Evolutionary conservation across 257 asterid species (phyloP), one percentile per base, ranked within the genome.

Genomic region (Rhazya stricta): DNA sequence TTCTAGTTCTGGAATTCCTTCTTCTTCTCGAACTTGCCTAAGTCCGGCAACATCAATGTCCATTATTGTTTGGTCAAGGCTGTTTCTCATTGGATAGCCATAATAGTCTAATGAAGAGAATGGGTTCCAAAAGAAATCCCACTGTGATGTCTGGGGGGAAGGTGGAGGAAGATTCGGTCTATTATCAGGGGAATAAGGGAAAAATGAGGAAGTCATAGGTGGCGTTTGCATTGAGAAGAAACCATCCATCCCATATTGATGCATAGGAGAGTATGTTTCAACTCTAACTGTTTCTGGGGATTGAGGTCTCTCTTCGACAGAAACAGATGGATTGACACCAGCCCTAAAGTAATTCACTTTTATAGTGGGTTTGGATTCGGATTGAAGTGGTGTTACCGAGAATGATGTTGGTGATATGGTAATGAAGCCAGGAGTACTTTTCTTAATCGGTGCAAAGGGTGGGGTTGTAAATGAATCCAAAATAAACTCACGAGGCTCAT

Each of bases 41-140:
- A 89, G 82, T 72, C 93, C 96, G 41, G 78, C 91, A 79, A 76
- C 77, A 77, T 91, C 98, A 75, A 89, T 91, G 27, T 88, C 91
- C 67, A 88, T 62, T 82, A 79, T 83, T 16, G 79, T 77, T 30
- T 75, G 92, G 62, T 88, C 96, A 60, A 83, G 74, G 65, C 84
- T 80, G 80, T 76, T 81, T 73, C 93, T 85, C 12, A 69, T 75
- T 74, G 93, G 87, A 85, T 90, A 94, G 21, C 95, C 90, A 74
- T 89, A 92, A 76, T 89, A 90, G 81, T 94, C 99, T 46, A 94
- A 71, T 25, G 99, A 92, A 48, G 96, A 87, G 79, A 94, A 94
- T 21, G 99, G 99, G 76, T 94, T 89, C 99, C 97, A 94, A 48
- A 94, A 94, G 86, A 88, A 94, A 86, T 94, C 99, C 99, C 99